These are phyloP conservation scores for Phytophthora vignae DNA, from an alignment of 352 stramenopile genomes.

Conservation along the genomic window DNA sequence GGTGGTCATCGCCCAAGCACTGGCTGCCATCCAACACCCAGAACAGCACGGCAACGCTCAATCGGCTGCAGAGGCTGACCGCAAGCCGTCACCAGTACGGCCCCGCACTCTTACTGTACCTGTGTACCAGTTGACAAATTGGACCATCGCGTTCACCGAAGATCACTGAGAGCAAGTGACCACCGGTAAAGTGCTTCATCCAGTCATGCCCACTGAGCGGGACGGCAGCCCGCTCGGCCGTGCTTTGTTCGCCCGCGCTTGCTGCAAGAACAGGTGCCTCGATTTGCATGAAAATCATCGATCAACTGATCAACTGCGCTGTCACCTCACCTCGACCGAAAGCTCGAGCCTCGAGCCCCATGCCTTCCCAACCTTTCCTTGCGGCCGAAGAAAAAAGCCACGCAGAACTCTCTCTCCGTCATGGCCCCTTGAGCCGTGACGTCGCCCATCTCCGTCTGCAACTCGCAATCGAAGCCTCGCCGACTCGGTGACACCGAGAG, in stretches of 20 bases:
- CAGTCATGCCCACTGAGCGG: background rate
- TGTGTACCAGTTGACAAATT: slow-evolving; percentile 6
- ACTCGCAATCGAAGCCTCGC: background rate
- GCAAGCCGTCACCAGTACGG: background rate
- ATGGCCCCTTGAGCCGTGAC: slow-evolving; percentile 20
- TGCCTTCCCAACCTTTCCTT: slow-evolving; percentile 30
- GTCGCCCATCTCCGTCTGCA: slow-evolving; percentile 15
- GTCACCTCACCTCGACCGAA: background rate
- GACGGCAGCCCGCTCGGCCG: background rate
- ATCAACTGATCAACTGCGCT: slow-evolving; percentile 7
- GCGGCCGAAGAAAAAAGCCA: slow-evolving; percentile 21
- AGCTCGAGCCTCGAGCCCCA: slow-evolving; percentile 2
- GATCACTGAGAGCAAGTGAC: background rate
- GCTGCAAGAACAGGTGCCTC: slow-evolving; percentile 27
- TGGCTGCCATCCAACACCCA: slow-evolving; percentile 13
- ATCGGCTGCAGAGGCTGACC: background rate
- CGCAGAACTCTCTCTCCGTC: slow-evolving; percentile 16
- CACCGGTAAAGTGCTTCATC: background rate
- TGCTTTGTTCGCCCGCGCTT: slow-evolving; percentile 4
- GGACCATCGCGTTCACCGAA: background rate
- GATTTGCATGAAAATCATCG: slow-evolving; percentile 17
- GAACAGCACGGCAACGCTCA: background rate
- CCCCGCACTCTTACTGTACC: background rate
- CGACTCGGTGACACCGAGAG: no score
- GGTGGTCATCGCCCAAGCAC: slow-evolving; percentile 17